Conservation (phyloP, 441 rosid genomes). For the Syzygium syzygioides region DNA sequence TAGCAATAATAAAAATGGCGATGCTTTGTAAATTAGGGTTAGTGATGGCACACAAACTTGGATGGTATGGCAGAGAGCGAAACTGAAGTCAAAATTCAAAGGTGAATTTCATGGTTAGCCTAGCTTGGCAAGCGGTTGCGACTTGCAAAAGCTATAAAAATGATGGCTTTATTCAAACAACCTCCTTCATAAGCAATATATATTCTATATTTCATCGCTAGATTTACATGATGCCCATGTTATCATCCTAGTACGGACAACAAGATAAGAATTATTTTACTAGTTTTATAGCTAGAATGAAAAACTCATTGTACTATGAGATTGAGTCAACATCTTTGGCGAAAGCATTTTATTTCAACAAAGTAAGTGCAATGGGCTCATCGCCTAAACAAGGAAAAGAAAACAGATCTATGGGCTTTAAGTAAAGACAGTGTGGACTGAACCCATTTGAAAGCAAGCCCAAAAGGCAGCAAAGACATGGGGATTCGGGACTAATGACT, state of each 20-base stretch:
- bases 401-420: background rate
- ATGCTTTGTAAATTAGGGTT: background rate
- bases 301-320: background rate
- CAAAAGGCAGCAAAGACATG: background rate
- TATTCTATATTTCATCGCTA: background rate
- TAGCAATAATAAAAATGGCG: background rate
- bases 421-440: background rate
- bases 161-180: background rate
- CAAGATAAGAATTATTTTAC: background rate
- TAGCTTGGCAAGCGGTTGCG: background rate
- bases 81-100: background rate
- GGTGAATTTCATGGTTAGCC: background rate
- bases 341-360: background rate
- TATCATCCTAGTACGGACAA: background rate
- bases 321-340: background rate
- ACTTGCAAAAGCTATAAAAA: background rate
- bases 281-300: background rate
- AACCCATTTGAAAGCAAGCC: background rate
- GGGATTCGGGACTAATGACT: background rate
- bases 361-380: background rate
- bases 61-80: background rate
- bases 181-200: background rate
- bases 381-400: background rate
- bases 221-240: background rate
- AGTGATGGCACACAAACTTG: background rate